A percentile compares a stretch with the other conserved stretches of the same genome.
These are phyloP conservation scores for Lagenidium sp. DNA, from an alignment of 352 stramenopile species.

Conservation along the genomic window DNA sequence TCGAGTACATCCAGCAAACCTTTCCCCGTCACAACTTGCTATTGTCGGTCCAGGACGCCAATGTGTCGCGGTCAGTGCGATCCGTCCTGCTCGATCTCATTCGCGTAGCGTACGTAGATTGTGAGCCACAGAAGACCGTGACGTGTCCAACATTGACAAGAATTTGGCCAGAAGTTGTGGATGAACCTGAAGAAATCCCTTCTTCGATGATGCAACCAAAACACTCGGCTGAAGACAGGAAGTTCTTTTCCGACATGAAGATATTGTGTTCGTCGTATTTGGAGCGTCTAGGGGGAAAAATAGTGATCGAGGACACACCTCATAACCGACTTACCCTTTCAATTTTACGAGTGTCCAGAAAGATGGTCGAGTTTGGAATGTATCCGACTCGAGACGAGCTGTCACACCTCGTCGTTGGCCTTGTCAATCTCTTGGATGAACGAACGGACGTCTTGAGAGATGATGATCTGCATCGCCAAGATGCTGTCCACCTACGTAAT, in stretches of 20 bases:
- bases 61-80: slow-evolving; percentile 42
- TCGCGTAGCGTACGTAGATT: slow-evolving; percentile 58
- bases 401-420: slow-evolving; percentile 10
- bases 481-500: neutral
- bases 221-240: slow-evolving; percentile 28
- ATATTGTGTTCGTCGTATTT: slow-evolving; percentile 37
- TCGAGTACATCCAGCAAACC: slow-evolving; percentile 50
- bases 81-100: slow-evolving; percentile 58
- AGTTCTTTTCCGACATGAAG: slow-evolving; percentile 44
- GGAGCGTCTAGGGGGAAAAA: slow-evolving; percentile 22
- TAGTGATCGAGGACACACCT: slow-evolving; percentile 41
- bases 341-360: slow-evolving; percentile 38
- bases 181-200: slow-evolving; percentile 12
- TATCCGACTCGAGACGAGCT: slow-evolving; percentile 39
- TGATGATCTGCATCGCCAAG: neutral
- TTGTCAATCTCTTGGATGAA: slow-evolving; percentile 31
- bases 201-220: slow-evolving; percentile 18
- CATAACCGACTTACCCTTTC: slow-evolving; percentile 57
- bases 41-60: slow-evolving; percentile 29
- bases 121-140: slow-evolving; percentile 50
- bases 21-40: slow-evolving; percentile 55
- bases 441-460: slow-evolving; percentile 22
- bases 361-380: slow-evolving; percentile 64
- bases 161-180: slow-evolving; percentile 49
- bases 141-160: slow-evolving; percentile 58